Percentiles rank a stretch among this genome's conserved stretches.
Evolutionary conservation across 179 eudicot genomes (phyloP).

Genomic region (Spinacia oleracea): DNA sequence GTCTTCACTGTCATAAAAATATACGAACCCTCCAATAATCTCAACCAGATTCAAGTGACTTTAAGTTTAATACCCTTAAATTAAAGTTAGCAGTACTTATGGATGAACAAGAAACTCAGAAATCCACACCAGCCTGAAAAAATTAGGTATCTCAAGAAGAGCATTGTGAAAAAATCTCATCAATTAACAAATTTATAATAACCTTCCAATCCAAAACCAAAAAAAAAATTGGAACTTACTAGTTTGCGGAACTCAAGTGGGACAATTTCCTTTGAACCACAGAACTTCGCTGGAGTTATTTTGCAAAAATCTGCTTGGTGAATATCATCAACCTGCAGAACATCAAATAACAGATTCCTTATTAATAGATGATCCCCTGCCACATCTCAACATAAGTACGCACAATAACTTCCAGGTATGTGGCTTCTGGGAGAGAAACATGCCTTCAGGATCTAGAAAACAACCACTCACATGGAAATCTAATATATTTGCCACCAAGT

Average conservation of each 20-base stretch:
- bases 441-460: too few species aligned
- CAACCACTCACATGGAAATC: not conserved
- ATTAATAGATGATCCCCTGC: not conserved
- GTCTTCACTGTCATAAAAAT: not conserved
- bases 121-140: not conserved
- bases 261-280: constrained; percentile 87
- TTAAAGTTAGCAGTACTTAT: not conserved
- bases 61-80: not conserved
- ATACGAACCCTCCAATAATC: not conserved
- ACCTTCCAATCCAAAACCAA: not conserved
- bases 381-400: not conserved
- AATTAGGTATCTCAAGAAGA: not conserved
- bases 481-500: not conserved
- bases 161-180: not conserved
- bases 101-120: not conserved
- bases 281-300: constrained; percentile 89
- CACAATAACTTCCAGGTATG: not conserved
- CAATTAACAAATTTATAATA: not conserved
- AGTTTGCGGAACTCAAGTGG: constrained; percentile 68
- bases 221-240: constrained; percentile 29
- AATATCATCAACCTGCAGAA: constrained; percentile 69
- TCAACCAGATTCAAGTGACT: not conserved
- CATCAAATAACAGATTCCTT: not conserved
- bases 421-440: not conserved
- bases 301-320: constrained; percentile 82